A percentile compares a stretch with the other conserved stretches of the same genome.
Evolutionary conservation across 2,329 filamentous ascomycete genomes (phyloP).

Genomic region (Botrytis deweyae): DNA sequence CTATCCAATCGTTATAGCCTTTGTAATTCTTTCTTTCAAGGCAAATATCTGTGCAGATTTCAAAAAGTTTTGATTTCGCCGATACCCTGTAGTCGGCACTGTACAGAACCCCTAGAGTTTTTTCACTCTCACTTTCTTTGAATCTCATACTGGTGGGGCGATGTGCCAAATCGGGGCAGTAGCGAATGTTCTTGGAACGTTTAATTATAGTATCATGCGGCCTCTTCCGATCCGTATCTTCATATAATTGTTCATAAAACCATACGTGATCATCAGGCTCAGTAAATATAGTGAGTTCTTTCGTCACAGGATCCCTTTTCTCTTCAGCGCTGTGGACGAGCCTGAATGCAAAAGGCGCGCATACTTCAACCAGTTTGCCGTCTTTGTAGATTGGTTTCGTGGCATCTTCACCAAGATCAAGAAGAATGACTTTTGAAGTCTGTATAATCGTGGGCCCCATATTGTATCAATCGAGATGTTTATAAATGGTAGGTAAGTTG

Average conservation of each 20-base stretch:
- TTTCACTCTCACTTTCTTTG: background rate
- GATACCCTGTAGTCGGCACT: background rate
- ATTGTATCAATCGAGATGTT: background rate
- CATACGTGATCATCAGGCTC: background rate
- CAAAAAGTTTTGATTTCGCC: background rate
- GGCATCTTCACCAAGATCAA: background rate
- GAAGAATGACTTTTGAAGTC: background rate
- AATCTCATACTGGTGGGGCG: background rate
- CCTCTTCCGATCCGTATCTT: no score
- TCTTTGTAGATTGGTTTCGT: background rate
- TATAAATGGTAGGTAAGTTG: background rate
- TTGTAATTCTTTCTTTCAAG: background rate
- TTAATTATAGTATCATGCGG: no score
- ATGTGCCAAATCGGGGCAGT: background rate
- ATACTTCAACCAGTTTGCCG: background rate
- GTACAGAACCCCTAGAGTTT: background rate
- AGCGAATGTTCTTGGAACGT: background rate
- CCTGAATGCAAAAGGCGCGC: background rate
- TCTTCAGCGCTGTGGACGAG: background rate
- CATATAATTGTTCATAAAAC: background rate
- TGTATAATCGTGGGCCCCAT: no score
- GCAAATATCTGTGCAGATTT: background rate
- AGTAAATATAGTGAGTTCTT: background rate
- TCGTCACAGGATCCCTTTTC: background rate
- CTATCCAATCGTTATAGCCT: background rate